Base-by-base conservation (phyloP, 202 grass and related monocot species). In the Panicum virgatum region DNA sequence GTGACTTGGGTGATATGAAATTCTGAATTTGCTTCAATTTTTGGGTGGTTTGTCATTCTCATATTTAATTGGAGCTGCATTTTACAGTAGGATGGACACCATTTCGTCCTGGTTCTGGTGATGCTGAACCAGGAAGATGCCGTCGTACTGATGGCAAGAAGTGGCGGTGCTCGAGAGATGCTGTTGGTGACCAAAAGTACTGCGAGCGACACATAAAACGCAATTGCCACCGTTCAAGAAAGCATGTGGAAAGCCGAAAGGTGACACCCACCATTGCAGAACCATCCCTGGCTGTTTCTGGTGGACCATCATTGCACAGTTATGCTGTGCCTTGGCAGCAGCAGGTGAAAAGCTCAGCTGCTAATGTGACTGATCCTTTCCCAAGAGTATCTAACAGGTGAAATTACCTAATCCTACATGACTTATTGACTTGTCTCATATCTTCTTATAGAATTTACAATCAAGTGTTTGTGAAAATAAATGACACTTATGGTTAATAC, bases 231-330 rank as follows among this genome's bases (percentile, higher is more conserved):
- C 90, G 92, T 92, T 97, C 94, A 97, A 97, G 94, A 97, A 97
- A 97, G 94, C 94, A 89, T 94, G 94, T 97, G 94, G 94, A 97
- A 97, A 75, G 81, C 88, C 89, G 75, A 26, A 90, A 86, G 74
- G 77, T 44, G 5, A 86, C 65, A 48, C 12, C 63, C 27, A 58
- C 69, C 81, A 66, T 73, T 47, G 50, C 73, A 70, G 75, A 86
- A 86, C 69, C 82, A 58, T 26, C 70, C 65, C 73, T 62, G 56
- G 72, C 60, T 77, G 75, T 58, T 88, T 56, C 79, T 80, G 82
- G 42, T 77, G 73, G 84, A 54, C 66, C 12, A 72, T 82, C 81
- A 38, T 82, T 77, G 10, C 47, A 37, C 59, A 77, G 79, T 75
- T 62, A 84, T 60, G 13, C 42, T 20, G 40, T 80, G 65, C 32